Base-by-base conservation (phyloP, 2,329 filamentous ascomycete genomes). In the Chaetomiaceae sp. region DNA sequence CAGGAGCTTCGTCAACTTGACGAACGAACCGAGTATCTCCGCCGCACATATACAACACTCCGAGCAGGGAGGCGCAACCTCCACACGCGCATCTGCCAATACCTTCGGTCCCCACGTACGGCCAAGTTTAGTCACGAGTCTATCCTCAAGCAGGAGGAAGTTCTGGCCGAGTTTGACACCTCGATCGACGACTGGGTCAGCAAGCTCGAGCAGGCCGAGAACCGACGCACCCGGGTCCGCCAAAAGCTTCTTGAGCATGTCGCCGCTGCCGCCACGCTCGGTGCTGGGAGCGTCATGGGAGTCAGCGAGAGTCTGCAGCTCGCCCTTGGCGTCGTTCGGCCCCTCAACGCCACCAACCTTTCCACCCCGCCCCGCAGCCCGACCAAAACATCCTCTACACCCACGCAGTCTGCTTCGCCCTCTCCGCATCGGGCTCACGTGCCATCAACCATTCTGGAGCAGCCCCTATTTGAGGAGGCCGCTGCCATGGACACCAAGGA, bases 181-280 rank as follows among this genome's bases (percentile, higher is more conserved):
- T 87, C 85, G 2, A 91, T 92, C 58, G 88, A 91, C 62, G 86
- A 90, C 65, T 91, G 88, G 85, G 82, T 88, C 44, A 76, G 72
- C 61, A 91, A 91, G 71, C 78, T 91, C n/a, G 88, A 91, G 64
- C 80, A 86, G 58, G 86, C 87, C 9, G 88, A 92, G 68, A 89
- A 90, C 65, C 78, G 88, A 63, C 82, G 87, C 36, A 85, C 83
- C 14, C 78, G 86, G 6, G 82, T 92, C 40, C 80, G 87, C 33
- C 87, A 91, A 66, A 92, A 90, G 74, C 74, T 92, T 11, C 78
- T 92, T 3, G 87, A 92, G 69, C 88, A 92, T 64, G 84, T 91
- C 48, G 87, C 88, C 42, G 88, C 86, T 14, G 85, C 87, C 2
- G 72, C 81, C 47, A 80, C 80, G 6, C 72, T 86, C 11, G 67